Evolutionary conservation across 345 rosid genomes (phyloP), one percentile per base, ranked within the genome.

Genomic region (Mercurialis annua): DNA sequence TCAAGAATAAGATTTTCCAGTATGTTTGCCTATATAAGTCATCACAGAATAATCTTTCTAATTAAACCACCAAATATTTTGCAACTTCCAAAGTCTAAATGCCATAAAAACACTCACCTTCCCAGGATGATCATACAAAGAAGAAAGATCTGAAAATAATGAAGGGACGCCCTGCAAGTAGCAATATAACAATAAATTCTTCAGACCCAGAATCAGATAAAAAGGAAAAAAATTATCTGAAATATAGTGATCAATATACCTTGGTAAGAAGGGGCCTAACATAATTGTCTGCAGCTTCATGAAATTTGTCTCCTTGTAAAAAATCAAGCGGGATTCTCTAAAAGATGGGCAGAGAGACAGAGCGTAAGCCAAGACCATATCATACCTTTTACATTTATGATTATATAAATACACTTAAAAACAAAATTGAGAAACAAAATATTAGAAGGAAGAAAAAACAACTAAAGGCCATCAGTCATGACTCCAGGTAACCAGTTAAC

Each of bases 271-370:
- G 91, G 65, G 98, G 99, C 78, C 83, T 80, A 62, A 92, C 82
- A 75, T 95, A 95, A 53, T 77, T 83, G 63, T 81, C 81, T 29
- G 87, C 96, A 69, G 97, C 99, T 75, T 86, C 92, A 67, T 75
- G 85, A 71, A 95, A 92, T 65, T 78, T 77, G 63, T 90, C 84
- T 58, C 86, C 92, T 89, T 82, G 92, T 61, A 92, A 86, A 81
- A 95, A 95, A 87, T 95, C 97, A 70, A 95, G 89, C 0, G 99
- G 98, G 77, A 95, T 90, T 76, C 99, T 90, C 98, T 92, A 62
- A 66, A 78, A 78, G 56, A 43, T 67, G 65, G 26, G 31, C 17
- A 10, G 40, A 5, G 51, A 6, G 51, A 30, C 9, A 7, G 47
- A 29, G 50, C 8, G 20, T 7, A 20, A 53, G 9, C 33, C 24